Evolutionary conservation across 805 yeast species (phyloP).

Genomic region (Starmerella floris): DNA sequence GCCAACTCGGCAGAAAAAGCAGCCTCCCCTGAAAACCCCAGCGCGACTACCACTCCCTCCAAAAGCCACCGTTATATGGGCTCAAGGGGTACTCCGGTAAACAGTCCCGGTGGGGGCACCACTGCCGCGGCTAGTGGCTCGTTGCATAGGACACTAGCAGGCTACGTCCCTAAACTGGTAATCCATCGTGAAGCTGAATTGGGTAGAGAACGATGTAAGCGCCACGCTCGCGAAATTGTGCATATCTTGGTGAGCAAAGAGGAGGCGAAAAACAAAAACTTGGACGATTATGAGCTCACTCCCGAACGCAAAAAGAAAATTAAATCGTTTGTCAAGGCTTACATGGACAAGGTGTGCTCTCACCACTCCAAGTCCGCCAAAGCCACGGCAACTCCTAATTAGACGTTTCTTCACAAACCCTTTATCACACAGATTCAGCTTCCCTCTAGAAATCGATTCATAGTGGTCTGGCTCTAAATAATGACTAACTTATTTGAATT

Average conservation of each 20-base stretch:
- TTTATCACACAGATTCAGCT: neutral
- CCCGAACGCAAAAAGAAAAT: conserved; percentile 58
- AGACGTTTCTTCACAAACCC: neutral
- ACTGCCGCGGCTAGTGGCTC: neutral
- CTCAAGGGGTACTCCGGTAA: neutral
- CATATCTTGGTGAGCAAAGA: conserved; percentile 55
- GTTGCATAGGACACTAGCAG: conserved; percentile 39
- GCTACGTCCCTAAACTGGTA: conserved; percentile 64
- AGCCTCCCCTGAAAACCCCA: neutral
- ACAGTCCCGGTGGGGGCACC: neutral
- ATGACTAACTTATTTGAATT: too few species aligned
- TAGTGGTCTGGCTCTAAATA: too few species aligned
- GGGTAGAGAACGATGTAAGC: conserved; percentile 60
- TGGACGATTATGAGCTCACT: conserved; percentile 39
- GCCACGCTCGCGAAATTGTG: conserved; percentile 68
- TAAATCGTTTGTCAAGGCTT: conserved; percentile 41
- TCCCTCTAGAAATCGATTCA: too few species aligned
- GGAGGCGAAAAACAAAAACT: conserved; percentile 16
- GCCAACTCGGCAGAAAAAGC: conserved; percentile 2
- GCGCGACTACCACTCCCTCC: too few species aligned
- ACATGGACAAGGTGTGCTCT: conserved; percentile 21
- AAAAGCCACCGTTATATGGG: neutral
- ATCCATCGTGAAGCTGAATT: conserved; percentile 51
- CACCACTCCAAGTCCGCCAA: conserved; percentile 7
- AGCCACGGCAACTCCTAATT: neutral